Evolutionary conservation across 306 rosid species (phyloP).

Genomic region (Acacia confusa): DNA sequence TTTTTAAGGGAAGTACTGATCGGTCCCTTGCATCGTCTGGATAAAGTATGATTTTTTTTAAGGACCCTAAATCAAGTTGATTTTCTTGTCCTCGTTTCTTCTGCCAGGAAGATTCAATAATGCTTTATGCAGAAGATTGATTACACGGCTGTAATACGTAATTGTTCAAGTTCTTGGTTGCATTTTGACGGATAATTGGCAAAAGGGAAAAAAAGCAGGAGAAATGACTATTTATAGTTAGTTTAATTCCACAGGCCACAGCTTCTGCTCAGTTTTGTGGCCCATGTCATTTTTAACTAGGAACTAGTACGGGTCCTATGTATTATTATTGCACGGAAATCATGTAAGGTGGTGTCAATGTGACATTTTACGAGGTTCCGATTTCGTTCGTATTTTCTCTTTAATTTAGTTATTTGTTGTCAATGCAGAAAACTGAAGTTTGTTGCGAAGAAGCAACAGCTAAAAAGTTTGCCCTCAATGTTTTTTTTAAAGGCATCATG

Average conservation of each 20-base stretch:
- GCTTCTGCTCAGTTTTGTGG: not conserved
- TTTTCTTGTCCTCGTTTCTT: conserved; percentile 29
- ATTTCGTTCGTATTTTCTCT: not conserved
- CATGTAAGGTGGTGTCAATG: not conserved
- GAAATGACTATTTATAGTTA: not conserved
- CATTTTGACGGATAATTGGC: not conserved
- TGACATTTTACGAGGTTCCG: not conserved
- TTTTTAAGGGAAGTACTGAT: conserved; percentile 36
- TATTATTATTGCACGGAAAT: not conserved
- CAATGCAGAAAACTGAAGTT: not conserved
- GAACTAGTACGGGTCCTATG: not conserved
- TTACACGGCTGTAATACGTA: not conserved
- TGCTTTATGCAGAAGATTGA: not conserved
- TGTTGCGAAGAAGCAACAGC: not conserved
- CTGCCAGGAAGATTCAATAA: conserved; percentile 38
- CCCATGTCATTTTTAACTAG: not conserved
- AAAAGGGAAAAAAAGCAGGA: not conserved
- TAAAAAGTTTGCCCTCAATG: not conserved
- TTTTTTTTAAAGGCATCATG: too few relatives aligned
- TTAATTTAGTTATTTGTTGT: not conserved
- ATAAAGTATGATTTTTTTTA: conserved; percentile 29
- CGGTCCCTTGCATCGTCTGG: conserved; percentile 28
- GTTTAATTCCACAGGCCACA: not conserved
- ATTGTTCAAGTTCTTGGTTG: not conserved
- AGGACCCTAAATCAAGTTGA: conserved; percentile 32